These are phyloP conservation scores for Petrea volubilis DNA, from an alignment of 257 asterid species.

Conservation along the genomic window DNA sequence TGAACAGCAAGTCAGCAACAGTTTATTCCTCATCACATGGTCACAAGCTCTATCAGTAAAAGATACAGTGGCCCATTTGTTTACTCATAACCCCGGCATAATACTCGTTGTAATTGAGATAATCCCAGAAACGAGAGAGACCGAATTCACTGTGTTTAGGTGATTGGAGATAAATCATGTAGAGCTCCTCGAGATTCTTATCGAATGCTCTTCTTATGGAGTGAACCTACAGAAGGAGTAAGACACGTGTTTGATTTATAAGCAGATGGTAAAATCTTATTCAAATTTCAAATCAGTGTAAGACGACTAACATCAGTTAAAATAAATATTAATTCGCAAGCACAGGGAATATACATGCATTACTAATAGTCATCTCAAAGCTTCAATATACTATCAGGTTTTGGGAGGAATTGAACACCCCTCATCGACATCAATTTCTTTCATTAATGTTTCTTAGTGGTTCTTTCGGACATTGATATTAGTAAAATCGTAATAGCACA, in stretches of 20 bases:
- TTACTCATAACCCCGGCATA: constrained; percentile 52
- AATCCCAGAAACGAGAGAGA: constrained; percentile 78
- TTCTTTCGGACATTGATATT: too few species aligned
- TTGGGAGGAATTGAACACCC: too few species aligned
- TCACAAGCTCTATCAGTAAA: constrained; percentile 32
- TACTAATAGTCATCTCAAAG: not conserved
- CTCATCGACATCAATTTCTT: too few species aligned
- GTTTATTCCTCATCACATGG: not conserved
- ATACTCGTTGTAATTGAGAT: constrained; percentile 68
- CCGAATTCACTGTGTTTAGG: constrained; percentile 76
- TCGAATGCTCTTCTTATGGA: constrained; percentile 54
- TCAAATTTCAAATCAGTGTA: not conserved
- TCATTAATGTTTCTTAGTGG: too few species aligned
- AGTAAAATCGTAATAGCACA: too few species aligned
- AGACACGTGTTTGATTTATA: too few species aligned
- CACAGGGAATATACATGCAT: not conserved
- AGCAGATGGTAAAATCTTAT: constrained; percentile 14
- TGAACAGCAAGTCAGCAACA: too few species aligned
- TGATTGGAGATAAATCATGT: constrained; percentile 56
- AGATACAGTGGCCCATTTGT: constrained; percentile 38
- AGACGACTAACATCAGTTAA: not conserved
- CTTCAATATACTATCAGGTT: not conserved
- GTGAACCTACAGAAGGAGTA: constrained; percentile 57
- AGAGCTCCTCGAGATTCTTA: constrained; percentile 63
- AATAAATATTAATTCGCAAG: not conserved